A percentile compares a stretch with the other conserved stretches of the same genome.
phyloP scores from a whole-genome alignment of 345 rosid species.

The Moricandia arvensis region DNA sequence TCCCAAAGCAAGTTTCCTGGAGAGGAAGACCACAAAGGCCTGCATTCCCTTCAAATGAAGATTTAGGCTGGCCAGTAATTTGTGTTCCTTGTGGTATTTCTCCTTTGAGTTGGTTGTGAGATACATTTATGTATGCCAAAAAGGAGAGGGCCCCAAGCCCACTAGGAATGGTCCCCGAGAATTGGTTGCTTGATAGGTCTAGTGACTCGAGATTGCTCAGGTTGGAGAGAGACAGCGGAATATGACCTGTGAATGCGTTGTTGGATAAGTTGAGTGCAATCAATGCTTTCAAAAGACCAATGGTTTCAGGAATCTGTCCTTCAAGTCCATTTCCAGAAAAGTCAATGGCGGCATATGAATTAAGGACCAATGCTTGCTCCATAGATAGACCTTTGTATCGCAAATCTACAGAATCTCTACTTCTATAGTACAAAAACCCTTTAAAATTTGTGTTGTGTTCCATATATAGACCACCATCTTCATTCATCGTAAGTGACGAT shows the following conservation, averaged over 20 bases:
- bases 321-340: constrained; percentile 4
- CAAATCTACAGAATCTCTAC: no score
- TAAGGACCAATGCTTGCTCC: neutral
- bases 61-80: neutral
- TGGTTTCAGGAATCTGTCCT: constrained; percentile 1
- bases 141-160: neutral
- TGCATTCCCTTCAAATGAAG: neutral
- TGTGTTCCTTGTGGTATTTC: neutral
- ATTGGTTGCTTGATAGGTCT: constrained; percentile 15
- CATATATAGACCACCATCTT: no score
- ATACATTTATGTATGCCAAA: neutral
- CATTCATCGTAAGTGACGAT: no score
- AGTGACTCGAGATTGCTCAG: constrained; percentile 1
- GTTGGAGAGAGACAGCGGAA: constrained; percentile 13
- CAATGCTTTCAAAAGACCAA: constrained; percentile 13
- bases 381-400: no score
- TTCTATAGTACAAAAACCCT: no score
- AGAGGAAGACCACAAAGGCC: constrained; percentile 7
- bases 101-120: neutral
- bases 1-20: neutral
- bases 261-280: constrained; percentile 23
- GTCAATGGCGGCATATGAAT: neutral
- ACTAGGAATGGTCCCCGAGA: constrained; percentile 8
- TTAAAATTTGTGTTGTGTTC: no score
- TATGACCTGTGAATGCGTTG: constrained; percentile 22